Conservation (phyloP, 2,329 filamentous ascomycete species). For the Cercospora beticola region DNA sequence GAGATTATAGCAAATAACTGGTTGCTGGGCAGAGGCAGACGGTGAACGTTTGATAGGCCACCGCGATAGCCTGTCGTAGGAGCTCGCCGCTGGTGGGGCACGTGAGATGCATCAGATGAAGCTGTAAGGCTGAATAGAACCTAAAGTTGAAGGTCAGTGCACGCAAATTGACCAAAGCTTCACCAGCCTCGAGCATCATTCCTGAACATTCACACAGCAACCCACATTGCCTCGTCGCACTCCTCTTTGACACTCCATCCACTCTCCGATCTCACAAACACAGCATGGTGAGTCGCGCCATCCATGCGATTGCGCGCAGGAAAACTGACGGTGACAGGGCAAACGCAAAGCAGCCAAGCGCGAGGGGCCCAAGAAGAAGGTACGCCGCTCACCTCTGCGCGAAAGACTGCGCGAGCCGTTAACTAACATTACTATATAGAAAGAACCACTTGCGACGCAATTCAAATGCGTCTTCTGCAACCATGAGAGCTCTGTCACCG, state of each 20-base stretch:
- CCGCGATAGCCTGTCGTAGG: conserved; percentile 17
- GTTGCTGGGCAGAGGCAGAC: background rate
- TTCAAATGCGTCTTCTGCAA: conserved; percentile 99
- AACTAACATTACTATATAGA: conserved; percentile 1
- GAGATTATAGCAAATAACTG: background rate
- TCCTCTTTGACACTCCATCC: background rate
- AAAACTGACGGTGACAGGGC: conserved; percentile 52
- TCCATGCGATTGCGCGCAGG: background rate
- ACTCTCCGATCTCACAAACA: background rate
- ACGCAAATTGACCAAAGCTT: background rate
- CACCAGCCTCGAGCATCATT: background rate
- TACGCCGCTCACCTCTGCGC: conserved; percentile 3
- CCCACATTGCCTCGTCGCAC: background rate
- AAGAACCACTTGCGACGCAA: conserved; percentile 67
- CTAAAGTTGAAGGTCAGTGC: background rate
- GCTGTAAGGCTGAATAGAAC: background rate
- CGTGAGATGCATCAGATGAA: background rate
- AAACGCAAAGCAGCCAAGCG: conserved; percentile 87
- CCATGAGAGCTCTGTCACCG: conserved; percentile 86
- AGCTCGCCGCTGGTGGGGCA: conserved; percentile 10
- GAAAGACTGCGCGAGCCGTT: background rate
- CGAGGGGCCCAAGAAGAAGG: conserved; percentile 72
- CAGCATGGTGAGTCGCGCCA: background rate
- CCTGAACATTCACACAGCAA: background rate
- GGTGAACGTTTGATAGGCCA: conserved; percentile 4